These are phyloP conservation scores for Gyrodon lividus DNA, from an alignment of 768 basidiomycete species.

Conservation along the genomic window DNA sequence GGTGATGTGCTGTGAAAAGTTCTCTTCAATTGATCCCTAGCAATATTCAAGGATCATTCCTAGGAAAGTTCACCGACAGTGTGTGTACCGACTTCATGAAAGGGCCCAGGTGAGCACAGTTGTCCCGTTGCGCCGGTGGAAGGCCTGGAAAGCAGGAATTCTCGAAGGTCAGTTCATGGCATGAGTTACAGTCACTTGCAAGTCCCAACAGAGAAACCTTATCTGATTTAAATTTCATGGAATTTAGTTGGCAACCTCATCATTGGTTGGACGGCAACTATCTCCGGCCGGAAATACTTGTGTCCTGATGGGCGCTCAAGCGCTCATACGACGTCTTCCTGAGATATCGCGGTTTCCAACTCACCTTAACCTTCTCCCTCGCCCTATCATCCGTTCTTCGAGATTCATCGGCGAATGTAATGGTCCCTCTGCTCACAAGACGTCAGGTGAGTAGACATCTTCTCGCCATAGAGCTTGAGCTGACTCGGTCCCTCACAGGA, in stretches of 20 bases:
- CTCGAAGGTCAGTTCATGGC: not conserved
- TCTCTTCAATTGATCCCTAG: too few species aligned
- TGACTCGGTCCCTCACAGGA: slow-evolving; percentile 6
- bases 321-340: slow-evolving; percentile 6
- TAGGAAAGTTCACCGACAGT: too few species aligned
- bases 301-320: slow-evolving; percentile 8
- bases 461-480: not conserved
- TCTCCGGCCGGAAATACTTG: not conserved
- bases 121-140: too few species aligned
- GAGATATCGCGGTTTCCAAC: slow-evolving; percentile 14
- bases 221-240: not conserved
- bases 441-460: slow-evolving; percentile 12
- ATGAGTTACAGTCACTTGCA: too few species aligned
- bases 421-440: slow-evolving; percentile 15
- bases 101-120: too few species aligned
- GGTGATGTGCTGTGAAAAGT: too few species aligned
- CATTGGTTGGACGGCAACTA: slow-evolving; percentile 19
- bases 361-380: not conserved
- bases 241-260: slow-evolving; percentile 1
- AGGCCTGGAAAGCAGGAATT: too few species aligned
- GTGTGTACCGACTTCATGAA: too few species aligned
- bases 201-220: too few species aligned
- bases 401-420: slow-evolving; percentile 14
- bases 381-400: not conserved
- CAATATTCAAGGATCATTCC: too few species aligned